phyloP scores from a whole-genome alignment of 1,284 basidiomycete species.

The Trichosporon faecale region DNA sequence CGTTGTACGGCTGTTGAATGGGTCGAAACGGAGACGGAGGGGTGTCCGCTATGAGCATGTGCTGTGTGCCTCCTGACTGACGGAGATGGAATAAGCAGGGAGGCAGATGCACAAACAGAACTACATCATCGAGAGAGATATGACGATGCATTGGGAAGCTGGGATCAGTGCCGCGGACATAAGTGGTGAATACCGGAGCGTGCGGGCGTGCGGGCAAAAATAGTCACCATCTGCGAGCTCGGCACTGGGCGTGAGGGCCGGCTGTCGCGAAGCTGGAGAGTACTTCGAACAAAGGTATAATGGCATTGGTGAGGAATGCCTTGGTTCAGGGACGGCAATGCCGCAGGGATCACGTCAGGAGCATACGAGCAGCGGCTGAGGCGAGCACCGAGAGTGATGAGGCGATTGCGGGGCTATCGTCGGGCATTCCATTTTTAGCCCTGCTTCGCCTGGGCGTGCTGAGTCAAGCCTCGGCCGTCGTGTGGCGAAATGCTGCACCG shows the following conservation, averaged over 20 bases:
- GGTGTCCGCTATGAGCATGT: background rate
- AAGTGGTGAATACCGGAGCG: background rate
- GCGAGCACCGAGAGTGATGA: background rate
- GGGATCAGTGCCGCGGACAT: background rate
- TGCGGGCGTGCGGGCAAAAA: background rate
- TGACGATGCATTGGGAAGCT: background rate
- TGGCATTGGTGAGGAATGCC: background rate
- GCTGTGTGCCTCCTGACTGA: background rate
- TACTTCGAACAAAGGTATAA: background rate
- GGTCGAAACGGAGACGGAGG: background rate
- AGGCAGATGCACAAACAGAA: background rate
- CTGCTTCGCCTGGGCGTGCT: background rate
- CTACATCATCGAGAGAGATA: background rate
- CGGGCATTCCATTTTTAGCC: conserved; percentile 2
- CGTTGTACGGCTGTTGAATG: background rate
- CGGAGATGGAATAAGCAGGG: background rate
- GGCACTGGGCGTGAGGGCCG: background rate
- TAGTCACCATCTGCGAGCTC: background rate
- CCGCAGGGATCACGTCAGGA: background rate
- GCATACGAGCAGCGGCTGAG: background rate
- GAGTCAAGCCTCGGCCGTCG: background rate
- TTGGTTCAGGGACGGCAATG: background rate
- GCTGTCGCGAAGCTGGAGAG: background rate
- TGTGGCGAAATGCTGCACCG: background rate
- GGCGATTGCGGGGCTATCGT: conserved; percentile 1